These are phyloP conservation scores for Cichorium intybus DNA, from an alignment of 140 eudicot genomes.

Conservation along the genomic window DNA sequence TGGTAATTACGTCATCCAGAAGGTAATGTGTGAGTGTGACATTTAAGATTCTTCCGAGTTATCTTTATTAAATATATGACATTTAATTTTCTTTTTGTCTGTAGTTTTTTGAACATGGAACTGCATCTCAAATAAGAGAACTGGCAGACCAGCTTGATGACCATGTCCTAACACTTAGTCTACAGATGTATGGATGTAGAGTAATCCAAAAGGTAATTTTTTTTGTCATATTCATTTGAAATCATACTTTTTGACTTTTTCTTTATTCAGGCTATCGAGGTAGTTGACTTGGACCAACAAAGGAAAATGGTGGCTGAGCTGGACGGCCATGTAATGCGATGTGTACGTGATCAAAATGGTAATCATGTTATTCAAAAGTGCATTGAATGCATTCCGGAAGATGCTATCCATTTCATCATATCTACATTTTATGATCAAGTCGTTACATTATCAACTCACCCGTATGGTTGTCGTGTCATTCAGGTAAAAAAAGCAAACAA, in stretches of 20 bases:
- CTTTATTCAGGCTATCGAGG: slow-evolving; percentile 68
- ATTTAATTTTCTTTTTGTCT: neutral
- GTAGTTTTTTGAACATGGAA: slow-evolving; percentile 36
- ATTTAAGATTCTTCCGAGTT: too few relatives aligned
- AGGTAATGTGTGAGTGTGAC: slow-evolving; percentile 28
- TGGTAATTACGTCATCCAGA: slow-evolving; percentile 64
- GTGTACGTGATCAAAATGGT: slow-evolving; percentile 90
- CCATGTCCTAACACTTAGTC: slow-evolving; percentile 39
- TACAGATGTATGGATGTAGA: slow-evolving; percentile 70
- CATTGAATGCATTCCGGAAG: slow-evolving; percentile 82
- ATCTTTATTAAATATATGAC: neutral
- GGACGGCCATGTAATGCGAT: slow-evolving; percentile 83
- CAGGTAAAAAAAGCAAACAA: slow-evolving; percentile 44
- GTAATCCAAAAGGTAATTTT: slow-evolving; percentile 56
- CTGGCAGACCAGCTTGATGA: slow-evolving; percentile 42
- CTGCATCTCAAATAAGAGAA: slow-evolving; percentile 26
- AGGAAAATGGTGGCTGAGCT: slow-evolving; percentile 80
- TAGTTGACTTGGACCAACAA: slow-evolving; percentile 78
- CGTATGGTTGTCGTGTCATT: slow-evolving; percentile 89
- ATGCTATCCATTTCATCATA: slow-evolving; percentile 70
- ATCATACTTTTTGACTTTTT: slow-evolving; percentile 2
- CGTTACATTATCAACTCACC: slow-evolving; percentile 81
- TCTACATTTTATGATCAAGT: slow-evolving; percentile 84
- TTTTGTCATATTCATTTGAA: neutral
- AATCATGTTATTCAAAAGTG: slow-evolving; percentile 90